Conservation (phyloP, 2,329 filamentous ascomycete species). For the Trichoderma semiorbis region DNA sequence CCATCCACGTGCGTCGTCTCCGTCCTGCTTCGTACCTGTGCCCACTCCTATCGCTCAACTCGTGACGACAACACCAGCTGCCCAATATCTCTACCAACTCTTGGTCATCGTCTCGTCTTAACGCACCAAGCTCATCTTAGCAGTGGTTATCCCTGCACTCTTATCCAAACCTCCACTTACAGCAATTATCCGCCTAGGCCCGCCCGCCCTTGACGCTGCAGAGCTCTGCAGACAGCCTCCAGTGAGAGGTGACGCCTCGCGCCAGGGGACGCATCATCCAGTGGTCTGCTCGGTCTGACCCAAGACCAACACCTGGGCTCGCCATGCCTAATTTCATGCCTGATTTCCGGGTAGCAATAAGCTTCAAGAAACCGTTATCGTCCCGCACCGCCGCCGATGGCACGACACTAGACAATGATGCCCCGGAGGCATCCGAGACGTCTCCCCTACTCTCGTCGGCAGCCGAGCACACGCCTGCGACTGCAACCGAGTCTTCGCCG, state of each 20-base stretch:
- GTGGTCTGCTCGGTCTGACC: background rate
- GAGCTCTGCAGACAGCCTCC: background rate
- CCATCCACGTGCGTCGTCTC: background rate
- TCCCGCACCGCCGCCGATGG: background rate
- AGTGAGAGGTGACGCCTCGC: constrained; percentile 8
- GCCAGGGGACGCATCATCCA: constrained; percentile 5
- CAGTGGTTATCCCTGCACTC: background rate
- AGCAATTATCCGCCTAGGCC: background rate
- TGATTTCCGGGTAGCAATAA: constrained; percentile 1
- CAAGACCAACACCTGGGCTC: background rate
- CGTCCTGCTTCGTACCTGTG: background rate
- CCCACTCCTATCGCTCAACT: constrained; percentile 2
- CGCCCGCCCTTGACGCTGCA: background rate
- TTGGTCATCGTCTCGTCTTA: background rate
- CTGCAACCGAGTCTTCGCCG: constrained; percentile 47
- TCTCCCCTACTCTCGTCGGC: constrained; percentile 43
- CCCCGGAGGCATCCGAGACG: constrained; percentile 32
- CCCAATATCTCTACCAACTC: background rate
- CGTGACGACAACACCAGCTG: constrained; percentile 13
- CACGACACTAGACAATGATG: background rate
- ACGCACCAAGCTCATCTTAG: background rate
- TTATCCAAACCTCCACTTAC: background rate
- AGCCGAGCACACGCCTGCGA: constrained; percentile 27
- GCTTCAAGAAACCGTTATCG: background rate
- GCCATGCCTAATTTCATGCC: constrained; percentile 16